phyloP scores from a whole-genome alignment of 2,329 filamentous ascomycete genomes.

The Lojkania enalia region DNA sequence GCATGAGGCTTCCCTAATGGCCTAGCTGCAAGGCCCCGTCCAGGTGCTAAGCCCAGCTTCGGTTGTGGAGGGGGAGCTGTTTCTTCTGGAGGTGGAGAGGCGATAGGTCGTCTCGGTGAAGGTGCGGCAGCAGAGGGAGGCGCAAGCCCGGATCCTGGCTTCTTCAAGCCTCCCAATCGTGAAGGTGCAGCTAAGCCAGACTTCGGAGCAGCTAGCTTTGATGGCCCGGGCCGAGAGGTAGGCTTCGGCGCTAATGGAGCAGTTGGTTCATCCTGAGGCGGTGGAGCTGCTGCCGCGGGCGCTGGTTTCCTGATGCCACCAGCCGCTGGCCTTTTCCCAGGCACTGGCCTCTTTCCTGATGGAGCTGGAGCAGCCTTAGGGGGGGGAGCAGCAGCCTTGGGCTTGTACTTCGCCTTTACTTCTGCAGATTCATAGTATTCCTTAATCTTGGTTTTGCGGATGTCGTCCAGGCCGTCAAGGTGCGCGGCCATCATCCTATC shows the following conservation, averaged over 20 bases:
- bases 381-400: slow-evolving; percentile 72
- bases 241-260: slow-evolving; percentile 63
- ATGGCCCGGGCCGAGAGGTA: slow-evolving; percentile 54
- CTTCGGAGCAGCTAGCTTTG: slow-evolving; percentile 48
- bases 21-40: slow-evolving; percentile 78
- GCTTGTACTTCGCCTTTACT: slow-evolving; percentile 89
- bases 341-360: slow-evolving; percentile 45
- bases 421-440: slow-evolving; percentile 83
- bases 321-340: slow-evolving; percentile 56
- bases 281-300: slow-evolving; percentile 42
- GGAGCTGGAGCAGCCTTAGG: slow-evolving; percentile 57
- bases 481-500: slow-evolving; percentile 94
- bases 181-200: slow-evolving; percentile 42
- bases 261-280: slow-evolving; percentile 51
- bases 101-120: slow-evolving; percentile 48
- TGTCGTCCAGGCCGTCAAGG: slow-evolving; percentile 89
- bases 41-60: slow-evolving; percentile 65
- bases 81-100: slow-evolving; percentile 54
- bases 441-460: slow-evolving; percentile 92
- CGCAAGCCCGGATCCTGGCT: slow-evolving; percentile 45
- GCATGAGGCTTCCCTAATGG: slow-evolving; percentile 84
- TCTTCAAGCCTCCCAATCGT: slow-evolving; percentile 47
- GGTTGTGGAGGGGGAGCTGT: slow-evolving; percentile 52
- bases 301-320: slow-evolving; percentile 58
- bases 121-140: slow-evolving; percentile 28